Evolutionary conservation across 352 stramenopile genomes (phyloP), one percentile per base, ranked within the genome.

Genomic region (Achlya hypogyna): DNA sequence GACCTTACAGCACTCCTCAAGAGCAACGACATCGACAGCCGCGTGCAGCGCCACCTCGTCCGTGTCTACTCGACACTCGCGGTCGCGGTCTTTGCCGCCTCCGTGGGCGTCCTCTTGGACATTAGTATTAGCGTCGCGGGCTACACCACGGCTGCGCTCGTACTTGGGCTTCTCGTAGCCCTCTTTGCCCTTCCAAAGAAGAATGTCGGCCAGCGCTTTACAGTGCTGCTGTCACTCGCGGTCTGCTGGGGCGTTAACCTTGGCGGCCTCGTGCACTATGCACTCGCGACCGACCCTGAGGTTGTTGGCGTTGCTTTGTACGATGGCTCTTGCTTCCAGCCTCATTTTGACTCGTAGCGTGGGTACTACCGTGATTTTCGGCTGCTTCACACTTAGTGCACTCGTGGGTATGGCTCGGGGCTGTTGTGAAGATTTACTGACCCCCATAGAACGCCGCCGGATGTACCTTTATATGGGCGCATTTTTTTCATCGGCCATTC

Each of bases 401-500:
- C 38, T 45, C 38, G 12, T 45, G 12, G 38, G 38, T 45, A 45
- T 18, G 38, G 14, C 1, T 1, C 38, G 14, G 14, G 12, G 38
- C 6, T 10, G 12, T 10, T 45, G 12, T 45, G 38, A 18, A 45
- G 34, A 6, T 42, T 42, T 6, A n/a, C 2, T 18, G 12, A 45
- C 38, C 14, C 38, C 12, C 38, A 51, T 64, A 81, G 83, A 82
- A 43, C 84, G 87, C 34, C 77, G 86, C 20, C 81, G 88, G 71
- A 83, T 75, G 53, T 91, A 91, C 70, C 62, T 96, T 64, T 96
- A 93, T 71, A 73, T 96, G 23, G 85, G 85, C 12, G 86, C 78
- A n/a, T 77, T 92, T 16, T 69, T 95, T 51, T 82, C 73, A 60
- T 92, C 83, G 40, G 75, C 69, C 51, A 51, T 95, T 32, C 88